Evolutionary conservation across 176 grass and related monocot species (phyloP).

Genomic region (Rhipidocladum racemiflorum): DNA sequence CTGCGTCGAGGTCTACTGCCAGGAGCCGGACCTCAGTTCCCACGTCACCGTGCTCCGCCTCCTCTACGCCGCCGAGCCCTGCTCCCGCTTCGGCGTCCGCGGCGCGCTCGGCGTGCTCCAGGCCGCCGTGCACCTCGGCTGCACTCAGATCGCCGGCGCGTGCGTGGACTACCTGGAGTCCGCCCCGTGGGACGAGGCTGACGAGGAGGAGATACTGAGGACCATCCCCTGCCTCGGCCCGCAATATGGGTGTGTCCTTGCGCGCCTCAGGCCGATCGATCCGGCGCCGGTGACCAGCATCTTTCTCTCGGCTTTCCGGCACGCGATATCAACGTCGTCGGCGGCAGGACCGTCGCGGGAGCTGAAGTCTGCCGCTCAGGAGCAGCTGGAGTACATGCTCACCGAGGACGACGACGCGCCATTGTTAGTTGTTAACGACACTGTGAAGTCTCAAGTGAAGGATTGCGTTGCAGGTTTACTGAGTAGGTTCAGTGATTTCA

Average conservation of each 20-base stretch:
- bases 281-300: slow-evolving; percentile 43
- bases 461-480: slow-evolving; percentile 46
- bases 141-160: slow-evolving; percentile 38
- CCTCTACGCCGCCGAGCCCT: slow-evolving; percentile 68
- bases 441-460: slow-evolving; percentile 55
- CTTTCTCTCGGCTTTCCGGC: slow-evolving; percentile 63
- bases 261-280: slow-evolving; percentile 59
- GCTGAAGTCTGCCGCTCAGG: slow-evolving; percentile 72
- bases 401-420: slow-evolving; percentile 90
- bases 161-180: slow-evolving; percentile 75
- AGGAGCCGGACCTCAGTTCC: slow-evolving; percentile 64
- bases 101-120: slow-evolving; percentile 61
- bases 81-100: slow-evolving; percentile 71
- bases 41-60: slow-evolving; percentile 66
- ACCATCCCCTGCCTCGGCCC: slow-evolving; percentile 46
- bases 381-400: slow-evolving; percentile 93
- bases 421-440: slow-evolving; percentile 43
- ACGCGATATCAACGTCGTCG: slow-evolving; percentile 51
- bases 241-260: slow-evolving; percentile 55
- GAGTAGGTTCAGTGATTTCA: slow-evolving; percentile 44
- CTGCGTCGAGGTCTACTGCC: slow-evolving; percentile 74
- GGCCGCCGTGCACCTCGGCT: slow-evolving; percentile 55
- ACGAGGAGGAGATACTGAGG: slow-evolving; percentile 81
- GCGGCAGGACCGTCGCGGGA: slow-evolving; percentile 29
- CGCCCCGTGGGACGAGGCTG: slow-evolving; percentile 78